Evolutionary conservation across 176 grass and related monocot genomes (phyloP), one percentile per base, ranked within the genome.

Genomic region (Poa pratensis): DNA sequence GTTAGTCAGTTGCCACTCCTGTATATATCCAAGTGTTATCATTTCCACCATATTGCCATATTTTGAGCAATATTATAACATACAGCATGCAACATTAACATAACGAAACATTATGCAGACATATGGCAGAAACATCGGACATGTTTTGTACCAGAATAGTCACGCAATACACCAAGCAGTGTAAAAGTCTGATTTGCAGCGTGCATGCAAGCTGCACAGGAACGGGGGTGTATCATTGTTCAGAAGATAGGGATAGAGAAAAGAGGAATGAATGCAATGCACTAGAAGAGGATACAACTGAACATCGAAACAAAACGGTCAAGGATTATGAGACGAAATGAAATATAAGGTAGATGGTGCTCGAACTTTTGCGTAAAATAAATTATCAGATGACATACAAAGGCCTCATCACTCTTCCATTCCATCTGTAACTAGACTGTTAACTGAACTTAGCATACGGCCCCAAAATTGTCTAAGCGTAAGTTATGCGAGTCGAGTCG

Each of bases 141-240:
- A 37, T 37, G 0, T 0, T 37, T 6, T 70, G 20, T 13, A 70
- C 37, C 10, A 14, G 37, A 70, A 62, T 4, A 6, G 27, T 62
- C 11, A 62, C 23, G 22, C 23, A 28, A 28, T 64, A 16, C 13
- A 32, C 7, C 62, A 16, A 30, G 27, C 62, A 30, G 13, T 32
- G 43, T 51, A 43, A 89, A 85, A 77, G 83, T 61, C 82, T 89
- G 69, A 69, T 85, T 69, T 85, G 76, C 53, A 64, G 83, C 22
- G n/a, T 5, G 79, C 79, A 54, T 73, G 57, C 57, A 50, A 55
- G 82, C 82, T 58, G 60, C 49, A 71, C 77, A 82, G 63, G 63
- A 53, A 68, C 20, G 46, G 63, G 32, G 42, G 13, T 55, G 83
- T 53, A 78, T 90, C 63, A 78, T 82, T 72, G 42, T 82, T 78